A percentile compares a stretch with the other conserved stretches of the same genome.
phyloP scores from a whole-genome alignment of 164 flowering plant species.

The Nymphaea thermarum region DNA sequence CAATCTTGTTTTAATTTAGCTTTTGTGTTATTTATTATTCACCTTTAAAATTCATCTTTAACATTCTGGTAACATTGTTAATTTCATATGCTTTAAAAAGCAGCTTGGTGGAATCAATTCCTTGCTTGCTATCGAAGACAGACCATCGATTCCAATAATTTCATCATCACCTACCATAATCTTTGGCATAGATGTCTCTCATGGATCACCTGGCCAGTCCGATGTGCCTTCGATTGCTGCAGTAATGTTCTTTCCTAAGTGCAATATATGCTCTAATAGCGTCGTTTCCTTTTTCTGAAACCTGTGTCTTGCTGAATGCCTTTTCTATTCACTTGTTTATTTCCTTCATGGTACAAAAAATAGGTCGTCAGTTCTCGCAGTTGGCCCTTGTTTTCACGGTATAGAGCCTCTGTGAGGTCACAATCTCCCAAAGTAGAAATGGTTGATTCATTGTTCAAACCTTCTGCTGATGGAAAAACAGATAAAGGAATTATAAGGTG shows the following conservation, averaged over 20 bases:
- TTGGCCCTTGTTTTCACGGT: constrained; percentile 80
- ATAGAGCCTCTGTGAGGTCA: constrained; percentile 80
- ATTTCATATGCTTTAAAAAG: constrained; percentile 1
- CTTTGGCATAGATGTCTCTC: constrained; percentile 95
- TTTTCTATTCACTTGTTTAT: too few relatives aligned
- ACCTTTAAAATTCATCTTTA: not conserved
- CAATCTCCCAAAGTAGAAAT: constrained; percentile 82
- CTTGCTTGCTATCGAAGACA: constrained; percentile 35
- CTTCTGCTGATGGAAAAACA: constrained; percentile 23
- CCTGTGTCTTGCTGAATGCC: too few relatives aligned
- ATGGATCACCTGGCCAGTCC: constrained; percentile 90
- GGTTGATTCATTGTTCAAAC: constrained; percentile 56
- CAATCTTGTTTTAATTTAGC: constrained; percentile 37
- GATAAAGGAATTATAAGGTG: constrained; percentile 71
- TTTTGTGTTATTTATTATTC: not conserved
- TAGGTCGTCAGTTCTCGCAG: constrained; percentile 85
- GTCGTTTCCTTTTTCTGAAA: not conserved
- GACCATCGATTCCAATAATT: constrained; percentile 41
- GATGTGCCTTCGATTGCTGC: constrained; percentile 93
- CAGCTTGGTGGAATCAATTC: constrained; percentile 94
- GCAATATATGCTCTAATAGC: not conserved
- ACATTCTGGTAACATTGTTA: not conserved
- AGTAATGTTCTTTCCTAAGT: constrained; percentile 20
- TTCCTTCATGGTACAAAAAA: not conserved
- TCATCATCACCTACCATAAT: constrained; percentile 64